Base-by-base conservation (phyloP, 2,329 filamentous ascomycete species). In the Xylaria sp. region DNA sequence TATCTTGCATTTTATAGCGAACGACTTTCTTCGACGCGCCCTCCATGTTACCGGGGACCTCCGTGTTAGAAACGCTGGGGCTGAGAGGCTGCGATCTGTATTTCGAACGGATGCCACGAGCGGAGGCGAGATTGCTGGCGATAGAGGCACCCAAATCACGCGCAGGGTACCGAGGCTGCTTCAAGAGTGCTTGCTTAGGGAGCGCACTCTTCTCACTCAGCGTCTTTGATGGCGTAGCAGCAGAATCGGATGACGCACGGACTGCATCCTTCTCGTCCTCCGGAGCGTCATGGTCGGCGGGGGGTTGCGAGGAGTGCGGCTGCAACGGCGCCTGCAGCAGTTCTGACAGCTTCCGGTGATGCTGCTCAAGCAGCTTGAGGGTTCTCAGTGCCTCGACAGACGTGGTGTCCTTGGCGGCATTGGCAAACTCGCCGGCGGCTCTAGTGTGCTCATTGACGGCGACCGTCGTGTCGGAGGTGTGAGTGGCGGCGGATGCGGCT, bases 401-500 rank as follows among this genome's bases (percentile, higher is more conserved):
- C 47, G 79, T 80, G 6, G 91, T 96, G 52, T 77, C 82, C 62
- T 85, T 83, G n/a, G 90, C 87, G 35, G 92, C 92, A 62, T 88
- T 87, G 62, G 91, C 87, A 73, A 96, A 97, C 72, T 96, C 91
- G 64, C 87, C 88, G 1, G 94, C 93, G 44, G 94, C 94, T 59
- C 90, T 80, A 56, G 92, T 87, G 75, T 97, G 93, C 74, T 96
- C 90, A 70, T 89, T 89, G 70, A 92, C 89, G 63, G 93, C 93
- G 52, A 90, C 86, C 5, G 88, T 88, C 58, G 90, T 90, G 71
- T 94, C 86, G 58, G 80, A 80, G 51, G 89, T 86, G 69, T 92
- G 85, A 23, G 81, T 87, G 58, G 92, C 91, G 23, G 87, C 81
- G 23, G 90, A 87, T 49, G 93, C 92, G 69, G 90, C 92, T 69